Base-by-base conservation (phyloP, 441 rosid species). In the Manihot esculenta region DNA sequence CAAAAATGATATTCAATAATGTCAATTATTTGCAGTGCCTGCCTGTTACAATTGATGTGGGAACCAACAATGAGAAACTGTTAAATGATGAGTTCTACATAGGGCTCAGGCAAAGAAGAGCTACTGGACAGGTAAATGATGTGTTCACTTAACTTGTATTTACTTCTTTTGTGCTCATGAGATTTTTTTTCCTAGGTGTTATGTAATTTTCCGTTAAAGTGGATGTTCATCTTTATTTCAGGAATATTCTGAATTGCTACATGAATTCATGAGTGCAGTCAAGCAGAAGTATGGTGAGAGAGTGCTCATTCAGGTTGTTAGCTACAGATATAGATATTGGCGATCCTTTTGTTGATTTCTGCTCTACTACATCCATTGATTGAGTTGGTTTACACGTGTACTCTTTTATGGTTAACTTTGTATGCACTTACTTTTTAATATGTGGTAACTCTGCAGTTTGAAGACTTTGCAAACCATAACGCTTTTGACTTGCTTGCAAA, bases 391-490 rank as follows among this genome's bases (percentile, higher is more conserved):
- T n/a, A n/a, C n/a, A n/a, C n/a, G n/a, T n/a, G n/a, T n/a, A n/a
- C 7, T 65, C 27, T 35, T 47, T 51, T 53, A 53, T 67, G 33
- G 5, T 6, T 41, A 12, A 0, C 33, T 53, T 15, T 13, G 0
- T 26, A n/a, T 33, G 5, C 11, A 4, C 7, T 42, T 56, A 45
- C 0, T 17, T 62, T 49, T 35, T 18, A 5, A 15, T 54, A 12
- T 12, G 23, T 50, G 30, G n/a, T 30, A 21, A 30, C 30, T 77
- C 79, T 79, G 63, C 90, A 91, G 97, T 93, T 89, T 77, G 98
- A 92, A 80, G 98, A 92, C 83, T 92, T 92, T 77, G 98, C 98
- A 76, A 92, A 90, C 79, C 95, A 90, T 90, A 90, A 89, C 67
- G 96, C 97, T 1, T 89, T 89, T 76, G 87, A 87, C 62, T 87